Percentiles rank a stretch among this genome's conserved stretches.
Conservation (phyloP, 163 green algal species). For the Prototheca wickerhamii region DNA sequence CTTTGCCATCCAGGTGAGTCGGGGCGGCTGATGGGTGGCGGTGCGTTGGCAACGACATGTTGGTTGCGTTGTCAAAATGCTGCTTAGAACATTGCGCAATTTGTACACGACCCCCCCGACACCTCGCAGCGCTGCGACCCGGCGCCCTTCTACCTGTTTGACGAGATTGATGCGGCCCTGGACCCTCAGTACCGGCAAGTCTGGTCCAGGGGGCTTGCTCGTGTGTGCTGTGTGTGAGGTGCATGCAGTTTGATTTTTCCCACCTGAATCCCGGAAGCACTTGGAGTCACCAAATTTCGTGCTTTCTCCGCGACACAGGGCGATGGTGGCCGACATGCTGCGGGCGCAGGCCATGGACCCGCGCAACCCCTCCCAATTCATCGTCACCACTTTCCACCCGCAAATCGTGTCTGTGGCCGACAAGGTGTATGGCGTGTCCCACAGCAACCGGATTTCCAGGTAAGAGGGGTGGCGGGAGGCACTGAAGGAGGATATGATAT, state of each 20-base stretch:
- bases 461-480: constrained; percentile 11
- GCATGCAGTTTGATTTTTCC: no score
- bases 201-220: background rate
- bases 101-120: background rate
- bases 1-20: constrained; percentile 84
- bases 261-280: background rate
- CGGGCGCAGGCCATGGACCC: constrained; percentile 55
- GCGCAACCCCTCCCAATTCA: constrained; percentile 84
- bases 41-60: no score
- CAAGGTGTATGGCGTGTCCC: constrained; percentile 78
- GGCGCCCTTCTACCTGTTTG: constrained; percentile 96
- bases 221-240: no score
- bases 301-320: constrained; percentile 41
- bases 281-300: no score
- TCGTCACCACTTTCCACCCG: constrained; percentile 95
- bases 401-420: constrained; percentile 77
- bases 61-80: no score
- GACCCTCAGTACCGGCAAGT: constrained; percentile 74
- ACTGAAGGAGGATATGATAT: constrained; percentile 4
- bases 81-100: no score
- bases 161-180: constrained; percentile 97
- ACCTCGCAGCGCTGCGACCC: constrained; percentile 72
- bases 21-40: background rate
- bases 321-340: constrained; percentile 77
- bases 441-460: constrained; percentile 71